These are phyloP conservation scores for Fusarium musae DNA, from an alignment of 2,329 filamentous ascomycete genomes.

Conservation along the genomic window DNA sequence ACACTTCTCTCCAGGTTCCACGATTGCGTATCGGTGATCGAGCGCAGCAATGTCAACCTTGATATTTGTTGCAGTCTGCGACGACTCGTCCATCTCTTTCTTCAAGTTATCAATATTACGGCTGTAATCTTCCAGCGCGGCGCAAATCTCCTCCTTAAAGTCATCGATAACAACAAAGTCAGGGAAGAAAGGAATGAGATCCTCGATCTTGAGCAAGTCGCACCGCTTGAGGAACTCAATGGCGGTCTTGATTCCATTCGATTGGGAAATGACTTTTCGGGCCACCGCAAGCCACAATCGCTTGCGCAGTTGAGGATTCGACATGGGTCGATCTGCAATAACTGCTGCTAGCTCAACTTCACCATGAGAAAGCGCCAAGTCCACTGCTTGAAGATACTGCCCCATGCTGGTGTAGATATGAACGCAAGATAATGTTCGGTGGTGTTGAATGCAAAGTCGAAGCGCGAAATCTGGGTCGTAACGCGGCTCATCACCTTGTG, in stretches of 20 bases:
- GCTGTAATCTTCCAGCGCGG: conserved; percentile 91
- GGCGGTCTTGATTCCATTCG: conserved; percentile 88
- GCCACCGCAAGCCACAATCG: conserved; percentile 96
- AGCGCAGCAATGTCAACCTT: conserved; percentile 87
- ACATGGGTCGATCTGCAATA: conserved; percentile 86
- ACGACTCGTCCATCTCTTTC: conserved; percentile 95
- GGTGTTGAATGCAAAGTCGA: conserved; percentile 92
- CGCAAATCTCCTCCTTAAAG: conserved; percentile 98
- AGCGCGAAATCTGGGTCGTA: conserved; percentile 98
- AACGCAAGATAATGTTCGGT: conserved; percentile 91
- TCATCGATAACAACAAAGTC: conserved; percentile 99
- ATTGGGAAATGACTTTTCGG: conserved; percentile 89
- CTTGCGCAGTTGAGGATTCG: conserved; percentile 84
- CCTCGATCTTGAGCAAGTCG: conserved; percentile 92
- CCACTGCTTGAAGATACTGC: conserved; percentile 92
- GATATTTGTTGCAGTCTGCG: conserved; percentile 89
- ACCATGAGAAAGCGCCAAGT: conserved; percentile 88
- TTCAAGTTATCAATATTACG: conserved; percentile 89
- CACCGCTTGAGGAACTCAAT: conserved; percentile 94
- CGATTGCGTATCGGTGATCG: conserved; percentile 92
- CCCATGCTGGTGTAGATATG: conserved; percentile 98
- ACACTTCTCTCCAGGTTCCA: conserved; percentile 95
- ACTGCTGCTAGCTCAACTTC: conserved; percentile 90
- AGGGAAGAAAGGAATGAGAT: conserved; percentile 97
- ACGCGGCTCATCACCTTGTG: conserved; percentile 84